Evolutionary conservation across 805 yeast genomes (phyloP), one percentile per base, ranked within the genome.

Genomic region (Schizosaccharomyces japonicus): DNA sequence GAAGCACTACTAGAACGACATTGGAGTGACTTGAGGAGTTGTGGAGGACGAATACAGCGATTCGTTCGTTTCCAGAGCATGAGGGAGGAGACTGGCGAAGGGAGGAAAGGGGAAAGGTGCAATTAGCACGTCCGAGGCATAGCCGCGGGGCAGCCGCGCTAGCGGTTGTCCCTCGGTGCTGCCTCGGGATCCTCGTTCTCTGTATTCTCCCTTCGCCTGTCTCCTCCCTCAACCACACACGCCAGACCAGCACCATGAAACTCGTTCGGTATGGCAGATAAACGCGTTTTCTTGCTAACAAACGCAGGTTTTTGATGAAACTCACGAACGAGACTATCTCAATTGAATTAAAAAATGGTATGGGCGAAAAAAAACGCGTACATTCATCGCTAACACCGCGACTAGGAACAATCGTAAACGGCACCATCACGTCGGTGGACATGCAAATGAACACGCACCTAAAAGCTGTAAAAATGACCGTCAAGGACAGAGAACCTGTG

Each of bases 391-490:
- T 34, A 34, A 48, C 26, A 25, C 34, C 5, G 15, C 4, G 23
- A 10, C 17, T 34, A 59, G 63, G 64, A 8, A 80, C 87, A 3
- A 70, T 81, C 4, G 72, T 87, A 4, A 73, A 80, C 55, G 96
- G 96, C 0, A 80, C 85, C 11, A 66, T 87, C 25, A 73, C 79
- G 36, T 73, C 84, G 5, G 94, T 90, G 36, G 69, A 94, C 2
- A 94, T 95, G 26, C 72, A 80, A 52, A 85, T 85, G 96, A 85
- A 85, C 61, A 75, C 85, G 42, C 75, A 82, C 3, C 61, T 85
- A 51, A 75, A 79, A 55, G 80, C 79, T 53, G 87, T 81, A 45
- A 80, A 77, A 54, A 75, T 87, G 71, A 75, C 85, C 2, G 69
- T 80, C 40, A 73, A 71, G 49, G 70, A 76, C 57, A 74, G 80